phyloP scores from a whole-genome alignment of 176 grass and related monocot species.

The Cocos nucifera region DNA sequence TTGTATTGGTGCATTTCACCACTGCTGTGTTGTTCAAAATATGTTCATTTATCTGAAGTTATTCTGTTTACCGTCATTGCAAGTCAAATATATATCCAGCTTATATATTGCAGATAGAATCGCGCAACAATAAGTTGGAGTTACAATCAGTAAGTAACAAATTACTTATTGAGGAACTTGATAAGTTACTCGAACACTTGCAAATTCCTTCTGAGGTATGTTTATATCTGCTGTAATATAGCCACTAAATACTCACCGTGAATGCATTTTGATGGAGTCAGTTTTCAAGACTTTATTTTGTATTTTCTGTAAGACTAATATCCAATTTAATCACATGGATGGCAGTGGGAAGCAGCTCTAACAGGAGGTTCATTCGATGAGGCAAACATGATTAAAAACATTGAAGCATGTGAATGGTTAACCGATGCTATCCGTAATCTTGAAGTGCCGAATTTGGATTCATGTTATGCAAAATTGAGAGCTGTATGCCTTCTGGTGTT shows the following conservation, averaged over 20 bases:
- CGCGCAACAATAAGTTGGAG: conserved; percentile 85
- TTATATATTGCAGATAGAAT: conserved; percentile 70
- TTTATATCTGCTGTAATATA: conserved; percentile 1
- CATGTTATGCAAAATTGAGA: conserved; percentile 69
- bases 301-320: neutral
- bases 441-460: conserved; percentile 71
- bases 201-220: conserved; percentile 76
- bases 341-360: conserved; percentile 61
- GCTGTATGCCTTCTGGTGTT: conserved; percentile 47
- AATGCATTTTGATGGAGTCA: neutral
- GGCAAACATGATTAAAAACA: conserved; percentile 72
- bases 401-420: conserved; percentile 98
- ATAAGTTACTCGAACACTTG: conserved; percentile 58
- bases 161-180: conserved; percentile 74
- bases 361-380: conserved; percentile 92
- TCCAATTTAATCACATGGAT: conserved; percentile 8
- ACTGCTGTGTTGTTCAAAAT: too few species aligned
- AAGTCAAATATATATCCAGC: neutral
- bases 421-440: conserved; percentile 73
- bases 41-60: too few species aligned
- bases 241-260: too few species aligned
- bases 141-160: conserved; percentile 83
- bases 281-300: neutral
- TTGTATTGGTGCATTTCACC: too few species aligned
- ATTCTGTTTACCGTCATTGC: too few species aligned